Percentiles rank a stretch among this genome's conserved stretches.
Conservation (phyloP, 192 early-diverging fungal genomes). For the Backusella psychrophila region DNA sequence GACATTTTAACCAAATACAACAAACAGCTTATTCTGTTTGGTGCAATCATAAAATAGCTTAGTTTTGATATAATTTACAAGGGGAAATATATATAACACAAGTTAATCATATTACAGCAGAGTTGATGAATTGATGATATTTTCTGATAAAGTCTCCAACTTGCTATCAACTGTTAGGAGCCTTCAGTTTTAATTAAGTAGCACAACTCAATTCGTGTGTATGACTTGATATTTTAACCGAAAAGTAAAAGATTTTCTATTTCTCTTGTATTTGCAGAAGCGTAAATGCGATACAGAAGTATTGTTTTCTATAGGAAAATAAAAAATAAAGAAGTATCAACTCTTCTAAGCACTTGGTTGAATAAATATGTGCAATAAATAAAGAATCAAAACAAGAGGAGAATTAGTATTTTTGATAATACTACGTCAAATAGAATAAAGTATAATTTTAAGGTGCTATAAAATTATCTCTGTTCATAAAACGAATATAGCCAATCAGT, state of each 20-base stretch:
- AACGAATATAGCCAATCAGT: constrained; percentile 5
- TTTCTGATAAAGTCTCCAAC: neutral
- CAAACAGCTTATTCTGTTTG: too few species aligned
- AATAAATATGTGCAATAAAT: neutral
- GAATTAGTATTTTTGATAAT: neutral
- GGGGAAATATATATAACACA: too few species aligned
- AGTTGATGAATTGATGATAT: neutral
- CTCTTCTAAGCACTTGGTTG: neutral
- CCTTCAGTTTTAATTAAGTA: neutral
- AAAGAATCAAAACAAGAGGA: neutral
- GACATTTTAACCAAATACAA: too few species aligned
- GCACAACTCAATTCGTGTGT: neutral
- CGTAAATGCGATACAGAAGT: neutral
- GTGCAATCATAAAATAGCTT: too few species aligned
- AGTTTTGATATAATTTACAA: too few species aligned
- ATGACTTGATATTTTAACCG: neutral
- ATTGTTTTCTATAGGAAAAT: neutral
- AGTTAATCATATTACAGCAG: neutral
- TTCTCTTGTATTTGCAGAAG: neutral
- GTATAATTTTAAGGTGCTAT: constrained; percentile 3
- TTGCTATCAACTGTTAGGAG: neutral
- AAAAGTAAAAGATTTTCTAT: neutral
- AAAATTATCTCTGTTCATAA: neutral
- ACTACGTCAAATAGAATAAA: neutral
- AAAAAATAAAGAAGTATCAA: neutral